phyloP scores from a whole-genome alignment of 1,284 basidiomycete genomes.

The Cutaneotrichosporon cutaneum region DNA sequence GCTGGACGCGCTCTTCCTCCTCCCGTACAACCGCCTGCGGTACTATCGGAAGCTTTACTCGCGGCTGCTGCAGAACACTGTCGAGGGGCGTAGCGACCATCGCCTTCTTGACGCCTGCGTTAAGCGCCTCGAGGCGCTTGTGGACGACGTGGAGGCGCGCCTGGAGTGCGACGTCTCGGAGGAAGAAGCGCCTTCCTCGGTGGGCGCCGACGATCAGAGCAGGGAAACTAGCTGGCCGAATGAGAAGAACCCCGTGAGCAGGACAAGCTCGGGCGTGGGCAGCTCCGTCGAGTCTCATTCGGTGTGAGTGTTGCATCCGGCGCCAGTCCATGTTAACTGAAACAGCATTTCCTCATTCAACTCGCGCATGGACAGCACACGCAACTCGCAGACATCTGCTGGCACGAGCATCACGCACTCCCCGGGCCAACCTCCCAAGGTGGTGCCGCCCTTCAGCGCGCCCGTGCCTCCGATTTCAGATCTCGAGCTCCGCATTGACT shows the following conservation, averaged over 20 bases:
- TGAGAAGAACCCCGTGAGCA: slow-evolving; percentile 38
- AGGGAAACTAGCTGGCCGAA: slow-evolving; percentile 37
- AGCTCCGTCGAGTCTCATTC: slow-evolving; percentile 44
- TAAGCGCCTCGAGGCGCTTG: slow-evolving; percentile 72
- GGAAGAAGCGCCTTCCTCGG: slow-evolving; percentile 26
- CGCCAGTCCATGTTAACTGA: slow-evolving; percentile 20
- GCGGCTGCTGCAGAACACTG: slow-evolving; percentile 80
- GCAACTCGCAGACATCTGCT: slow-evolving; percentile 42
- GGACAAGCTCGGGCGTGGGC: slow-evolving; percentile 40
- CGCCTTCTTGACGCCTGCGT: slow-evolving; percentile 74
- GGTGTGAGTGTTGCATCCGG: slow-evolving; percentile 31
- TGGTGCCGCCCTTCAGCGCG: slow-evolving; percentile 23
- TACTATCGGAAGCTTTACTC: slow-evolving; percentile 94
- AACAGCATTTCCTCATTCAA: slow-evolving; percentile 46
- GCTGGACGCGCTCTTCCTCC: slow-evolving; percentile 78
- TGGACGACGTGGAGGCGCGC: slow-evolving; percentile 67
- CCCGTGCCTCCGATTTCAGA: slow-evolving; percentile 62
- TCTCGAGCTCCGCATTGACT: slow-evolving; percentile 77
- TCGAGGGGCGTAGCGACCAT: slow-evolving; percentile 84
- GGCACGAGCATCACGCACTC: slow-evolving; percentile 42
- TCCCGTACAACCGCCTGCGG: slow-evolving; percentile 78
- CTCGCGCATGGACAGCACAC: slow-evolving; percentile 41
- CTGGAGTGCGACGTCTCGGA: slow-evolving; percentile 51
- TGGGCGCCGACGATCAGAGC: slow-evolving; percentile 21
- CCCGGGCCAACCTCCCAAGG: slow-evolving; percentile 33